Evolutionary conservation across 371 early-diverging fungal genomes (phyloP).

Genomic region (Mortierella sp.): DNA sequence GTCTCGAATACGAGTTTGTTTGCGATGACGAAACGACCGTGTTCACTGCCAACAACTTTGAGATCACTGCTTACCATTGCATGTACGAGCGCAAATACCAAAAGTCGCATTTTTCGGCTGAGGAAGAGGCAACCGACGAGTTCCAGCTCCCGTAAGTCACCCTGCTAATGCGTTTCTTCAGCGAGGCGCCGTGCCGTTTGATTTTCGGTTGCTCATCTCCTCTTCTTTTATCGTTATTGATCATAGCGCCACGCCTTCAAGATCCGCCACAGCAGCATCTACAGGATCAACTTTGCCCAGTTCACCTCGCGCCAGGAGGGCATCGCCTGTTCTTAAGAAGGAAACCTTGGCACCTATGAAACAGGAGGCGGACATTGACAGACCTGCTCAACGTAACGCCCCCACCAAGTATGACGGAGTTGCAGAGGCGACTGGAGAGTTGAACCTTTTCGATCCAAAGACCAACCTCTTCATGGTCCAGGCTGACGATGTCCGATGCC

Average conservation of each 20-base stretch:
- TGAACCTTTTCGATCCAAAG: constrained; percentile 70
- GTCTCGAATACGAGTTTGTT: constrained; percentile 59
- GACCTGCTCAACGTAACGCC: constrained; percentile 25
- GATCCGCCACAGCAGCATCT: not conserved
- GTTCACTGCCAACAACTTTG: constrained; percentile 66
- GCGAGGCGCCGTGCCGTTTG: not conserved
- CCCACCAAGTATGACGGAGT: constrained; percentile 37
- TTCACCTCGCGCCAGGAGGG: constrained; percentile 11
- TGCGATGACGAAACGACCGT: constrained; percentile 60
- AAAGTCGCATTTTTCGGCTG: constrained; percentile 63
- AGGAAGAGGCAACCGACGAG: constrained; percentile 69
- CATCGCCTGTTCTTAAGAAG: constrained; percentile 26
- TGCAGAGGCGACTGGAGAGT: constrained; percentile 61
- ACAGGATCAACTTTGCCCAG: not conserved
- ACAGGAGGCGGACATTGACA: constrained; percentile 26
- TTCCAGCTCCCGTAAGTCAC: constrained; percentile 60
- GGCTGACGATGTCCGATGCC: constrained; percentile 59
- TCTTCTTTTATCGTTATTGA: not conserved
- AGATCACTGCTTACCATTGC: constrained; percentile 72
- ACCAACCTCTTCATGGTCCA: constrained; percentile 63
- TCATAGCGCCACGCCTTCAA: not conserved
- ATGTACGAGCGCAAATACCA: constrained; percentile 74
- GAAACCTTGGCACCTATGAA: constrained; percentile 20
- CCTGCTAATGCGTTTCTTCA: not conserved
- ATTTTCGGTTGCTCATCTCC: not conserved